Base-by-base conservation (phyloP, 2,329 filamentous ascomycete genomes). In the Aulographum hederae region DNA sequence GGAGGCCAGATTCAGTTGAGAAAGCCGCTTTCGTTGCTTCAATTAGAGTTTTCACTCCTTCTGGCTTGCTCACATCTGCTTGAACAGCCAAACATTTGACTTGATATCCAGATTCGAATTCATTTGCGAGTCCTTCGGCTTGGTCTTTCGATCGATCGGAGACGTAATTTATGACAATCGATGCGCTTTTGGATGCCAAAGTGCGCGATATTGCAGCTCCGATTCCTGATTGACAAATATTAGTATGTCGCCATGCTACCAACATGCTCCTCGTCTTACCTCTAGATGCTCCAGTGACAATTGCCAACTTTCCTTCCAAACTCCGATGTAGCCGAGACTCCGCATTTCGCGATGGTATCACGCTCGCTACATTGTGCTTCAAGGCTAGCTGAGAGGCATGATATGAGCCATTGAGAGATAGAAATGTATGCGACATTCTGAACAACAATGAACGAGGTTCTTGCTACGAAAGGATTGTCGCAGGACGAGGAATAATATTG, bases 131-230 rank as follows among this genome's bases (percentile, higher is more conserved):
- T 12, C 62, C 53, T 33, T 54, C 43, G 18, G 67, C 69, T 19
- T 50, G 55, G 20, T 58, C 43, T 17, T 58, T 54, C 1, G 72
- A 78, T 10, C 62, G 67, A 40, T 69, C 60, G 25, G 70, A 75
- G 4, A 74, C 78, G 58, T 78, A 82, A 56, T 77, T 77, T 36
- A 84, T 60, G 26, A 81, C 58, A 4, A 84, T 53, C 30, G 69
- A 67, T 54, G 63, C 8, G 43, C 78, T 78, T 53, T 82, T 80
- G 40, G 62, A 61, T 34, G 77, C 76, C 12, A 86, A 64, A 37
- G 74, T 82, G 33, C 69, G 64, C 30, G 74, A 73, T 30, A 69
- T 66, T 18, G 66, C 65, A 13, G 66, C 67, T 28, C 80, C 80
- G 44, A 89, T 31, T 32, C 21, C 21, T 25, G 21, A n/a, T 25